Percentiles rank a stretch among this genome's conserved stretches.
Evolutionary conservation across 768 basidiomycete genomes (phyloP).

Genomic region (Boletus speciosus): DNA sequence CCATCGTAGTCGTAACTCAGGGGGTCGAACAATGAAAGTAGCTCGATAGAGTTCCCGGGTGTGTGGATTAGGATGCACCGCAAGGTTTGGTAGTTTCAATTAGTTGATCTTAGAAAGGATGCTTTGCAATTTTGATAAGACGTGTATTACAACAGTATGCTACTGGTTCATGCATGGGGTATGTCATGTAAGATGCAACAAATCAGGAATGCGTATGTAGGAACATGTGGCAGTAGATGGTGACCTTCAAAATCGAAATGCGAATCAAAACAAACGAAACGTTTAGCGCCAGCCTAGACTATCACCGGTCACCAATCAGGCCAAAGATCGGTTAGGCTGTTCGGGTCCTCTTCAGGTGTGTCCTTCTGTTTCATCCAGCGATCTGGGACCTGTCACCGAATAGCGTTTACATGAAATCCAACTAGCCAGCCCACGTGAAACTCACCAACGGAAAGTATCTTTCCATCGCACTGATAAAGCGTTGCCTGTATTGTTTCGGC

Average conservation of each 20-base stretch:
- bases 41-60: neutral
- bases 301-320: conserved; percentile 50
- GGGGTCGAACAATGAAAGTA: conserved; percentile 5
- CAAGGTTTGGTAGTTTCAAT: neutral
- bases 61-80: conserved; percentile 7
- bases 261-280: conserved; percentile 1
- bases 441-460: conserved; percentile 82
- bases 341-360: conserved; percentile 69
- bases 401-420: neutral
- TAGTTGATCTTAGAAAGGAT: neutral
- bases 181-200: conserved; percentile 15
- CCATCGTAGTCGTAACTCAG: conserved; percentile 47
- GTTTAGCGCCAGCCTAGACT: neutral
- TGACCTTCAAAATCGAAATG: conserved; percentile 1
- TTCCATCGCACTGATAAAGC: conserved; percentile 86
- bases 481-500: conserved; percentile 88
- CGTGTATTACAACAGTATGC: conserved; percentile 20
- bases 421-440: conserved; percentile 1
- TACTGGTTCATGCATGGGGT: conserved; percentile 28
- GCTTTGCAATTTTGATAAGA: neutral
- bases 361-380: conserved; percentile 89
- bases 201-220: conserved; percentile 8
- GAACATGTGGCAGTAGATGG: neutral
- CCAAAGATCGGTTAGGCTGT: conserved; percentile 54
- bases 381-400: conserved; percentile 63